phyloP scores from a whole-genome alignment of 139 green algal genomes.

The Tetraselmis chui region DNA sequence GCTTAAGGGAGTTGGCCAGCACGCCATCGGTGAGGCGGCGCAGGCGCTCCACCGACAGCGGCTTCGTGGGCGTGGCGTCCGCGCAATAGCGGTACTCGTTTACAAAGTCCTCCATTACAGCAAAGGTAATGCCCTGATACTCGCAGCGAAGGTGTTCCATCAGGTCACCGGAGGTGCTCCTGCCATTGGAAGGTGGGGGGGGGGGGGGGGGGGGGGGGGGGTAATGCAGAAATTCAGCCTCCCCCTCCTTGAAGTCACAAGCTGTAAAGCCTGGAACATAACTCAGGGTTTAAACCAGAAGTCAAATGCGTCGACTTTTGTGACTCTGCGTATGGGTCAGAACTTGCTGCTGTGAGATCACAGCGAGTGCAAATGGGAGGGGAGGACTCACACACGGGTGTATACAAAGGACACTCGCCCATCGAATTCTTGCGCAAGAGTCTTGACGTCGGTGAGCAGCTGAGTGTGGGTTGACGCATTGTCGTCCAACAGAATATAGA shows the following conservation, averaged over 20 bases:
- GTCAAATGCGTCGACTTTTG: too few species aligned
- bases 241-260: too few species aligned
- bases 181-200: too few species aligned
- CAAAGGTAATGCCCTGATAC: not conserved
- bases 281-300: too few species aligned
- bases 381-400: constrained; percentile 4
- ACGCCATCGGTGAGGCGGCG: not conserved
- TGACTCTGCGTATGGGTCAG: too few species aligned
- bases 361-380: not conserved
- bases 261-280: too few species aligned
- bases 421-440: constrained; percentile 6
- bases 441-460: not conserved
- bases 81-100: constrained; percentile 25
- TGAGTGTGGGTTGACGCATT: not conserved
- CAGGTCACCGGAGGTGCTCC: constrained; percentile 10
- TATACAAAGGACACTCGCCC: constrained; percentile 11
- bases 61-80: not conserved
- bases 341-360: too few species aligned
- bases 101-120: constrained; percentile 19
- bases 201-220: too few species aligned
- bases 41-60: constrained; percentile 14
- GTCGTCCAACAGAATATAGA: constrained; percentile 20
- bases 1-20: not conserved
- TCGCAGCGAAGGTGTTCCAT: constrained; percentile 20
- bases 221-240: too few species aligned